Percentiles rank a stretch among this genome's conserved stretches.
Evolutionary conservation across 169 alveolate genomes (phyloP).

Genomic region (Babesia sp.): DNA sequence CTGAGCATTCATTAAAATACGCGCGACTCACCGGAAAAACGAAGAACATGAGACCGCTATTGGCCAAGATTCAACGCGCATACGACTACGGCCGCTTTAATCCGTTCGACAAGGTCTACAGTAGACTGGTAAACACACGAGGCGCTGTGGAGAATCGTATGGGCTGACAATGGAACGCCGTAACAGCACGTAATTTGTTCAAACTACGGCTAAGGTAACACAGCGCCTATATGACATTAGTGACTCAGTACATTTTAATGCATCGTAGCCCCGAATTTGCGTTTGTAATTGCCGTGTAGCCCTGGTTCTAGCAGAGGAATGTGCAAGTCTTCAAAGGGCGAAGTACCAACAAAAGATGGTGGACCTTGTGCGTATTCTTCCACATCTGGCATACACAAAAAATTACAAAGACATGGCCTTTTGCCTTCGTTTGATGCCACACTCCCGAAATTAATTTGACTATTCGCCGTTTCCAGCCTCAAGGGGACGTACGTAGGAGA

Average conservation of each 20-base stretch:
- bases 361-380: not conserved
- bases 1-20: slow-evolving; percentile 74
- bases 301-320: slow-evolving; percentile 10
- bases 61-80: slow-evolving; percentile 78
- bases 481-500: not conserved
- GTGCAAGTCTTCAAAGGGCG: slow-evolving; percentile 26
- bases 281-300: not conserved
- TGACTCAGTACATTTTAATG: not conserved
- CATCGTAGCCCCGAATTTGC: not conserved
- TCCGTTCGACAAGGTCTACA: slow-evolving; percentile 59
- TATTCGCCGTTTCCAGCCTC: slow-evolving; percentile 21
- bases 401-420: slow-evolving; percentile 47
- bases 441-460: slow-evolving; percentile 47
- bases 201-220: too few relatives aligned
- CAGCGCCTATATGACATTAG: not conserved
- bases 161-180: slow-evolving; percentile 3
- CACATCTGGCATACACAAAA: slow-evolving; percentile 11
- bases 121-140: slow-evolving; percentile 44
- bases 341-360: slow-evolving; percentile 1
- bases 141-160: slow-evolving; percentile 54
- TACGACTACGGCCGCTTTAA: slow-evolving; percentile 82
- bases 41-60: slow-evolving; percentile 77
- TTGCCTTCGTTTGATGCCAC: not conserved
- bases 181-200: too few relatives aligned
- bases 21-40: slow-evolving; percentile 76